Conservation (phyloP, 495 filamentous ascomycete genomes). For the Penicillium turbatum region DNA sequence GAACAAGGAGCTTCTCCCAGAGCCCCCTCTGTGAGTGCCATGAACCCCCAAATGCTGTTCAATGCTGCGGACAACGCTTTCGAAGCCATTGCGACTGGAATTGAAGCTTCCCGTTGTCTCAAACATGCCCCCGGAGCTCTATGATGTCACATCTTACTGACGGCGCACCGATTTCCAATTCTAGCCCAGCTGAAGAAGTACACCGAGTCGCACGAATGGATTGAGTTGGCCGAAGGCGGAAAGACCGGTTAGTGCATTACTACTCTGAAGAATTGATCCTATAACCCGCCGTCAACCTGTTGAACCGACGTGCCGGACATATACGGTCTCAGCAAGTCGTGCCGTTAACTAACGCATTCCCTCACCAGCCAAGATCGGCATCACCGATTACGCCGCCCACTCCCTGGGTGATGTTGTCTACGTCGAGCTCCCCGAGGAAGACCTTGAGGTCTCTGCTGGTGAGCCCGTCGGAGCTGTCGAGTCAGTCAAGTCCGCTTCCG, state of each 20-base stretch:
- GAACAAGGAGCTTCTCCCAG: slow-evolving; percentile 47
- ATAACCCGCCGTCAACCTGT: neutral
- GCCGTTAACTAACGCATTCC: slow-evolving; percentile 3
- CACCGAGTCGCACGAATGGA: slow-evolving; percentile 98
- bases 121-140: slow-evolving; percentile 3
- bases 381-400: slow-evolving; percentile 85
- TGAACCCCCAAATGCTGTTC: slow-evolving; percentile 10
- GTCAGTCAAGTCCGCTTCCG: slow-evolving; percentile 94
- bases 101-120: neutral
- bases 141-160: slow-evolving; percentile 21
- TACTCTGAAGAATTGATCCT: neutral
- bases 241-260: slow-evolving; percentile 40
- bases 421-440: slow-evolving; percentile 78
- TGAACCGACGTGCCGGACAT: neutral
- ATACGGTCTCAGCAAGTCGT: neutral
- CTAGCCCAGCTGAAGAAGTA: slow-evolving; percentile 70
- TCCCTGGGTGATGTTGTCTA: slow-evolving; percentile 94
- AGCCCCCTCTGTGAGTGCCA: slow-evolving; percentile 41
- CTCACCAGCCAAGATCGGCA: slow-evolving; percentile 68
- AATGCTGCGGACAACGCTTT: neutral
- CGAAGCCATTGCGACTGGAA: neutral
- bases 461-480: slow-evolving; percentile 91
- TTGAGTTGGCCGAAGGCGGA: slow-evolving; percentile 74
- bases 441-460: slow-evolving; percentile 59
- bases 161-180: slow-evolving; percentile 14